A percentile compares a stretch with the other conserved stretches of the same genome.
phyloP scores from a whole-genome alignment of 2,329 filamentous ascomycete genomes.

The Sclerotinia borealis region DNA sequence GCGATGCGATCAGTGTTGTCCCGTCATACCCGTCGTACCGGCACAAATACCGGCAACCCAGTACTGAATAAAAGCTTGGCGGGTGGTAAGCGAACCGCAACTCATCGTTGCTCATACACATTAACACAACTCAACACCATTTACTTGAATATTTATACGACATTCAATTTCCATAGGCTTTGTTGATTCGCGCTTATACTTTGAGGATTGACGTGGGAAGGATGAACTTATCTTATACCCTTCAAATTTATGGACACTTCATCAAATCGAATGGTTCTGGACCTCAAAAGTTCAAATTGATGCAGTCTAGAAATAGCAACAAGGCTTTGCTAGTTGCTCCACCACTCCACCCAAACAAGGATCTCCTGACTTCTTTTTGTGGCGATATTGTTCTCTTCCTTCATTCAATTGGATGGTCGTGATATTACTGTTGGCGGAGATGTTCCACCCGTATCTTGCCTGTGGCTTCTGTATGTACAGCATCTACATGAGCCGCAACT shows the following conservation, averaged over 20 bases:
- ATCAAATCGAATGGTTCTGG: background rate
- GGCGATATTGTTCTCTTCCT: background rate
- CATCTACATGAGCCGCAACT: background rate
- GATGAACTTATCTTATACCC: no score
- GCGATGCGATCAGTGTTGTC: background rate
- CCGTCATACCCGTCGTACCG: no score
- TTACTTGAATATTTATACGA: no score
- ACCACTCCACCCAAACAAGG: background rate
- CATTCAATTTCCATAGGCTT: no score
- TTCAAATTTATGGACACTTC: background rate
- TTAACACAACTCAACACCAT: no score
- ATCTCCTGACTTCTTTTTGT: conserved; percentile 2
- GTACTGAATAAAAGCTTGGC: no score
- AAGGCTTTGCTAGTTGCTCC: background rate
- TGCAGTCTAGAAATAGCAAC: background rate
- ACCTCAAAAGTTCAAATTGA: background rate
- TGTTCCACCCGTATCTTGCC: background rate
- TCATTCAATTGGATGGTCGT: background rate
- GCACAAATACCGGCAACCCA: no score
- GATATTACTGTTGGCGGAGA: background rate
- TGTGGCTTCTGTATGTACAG: background rate
- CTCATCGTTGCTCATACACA: no score
- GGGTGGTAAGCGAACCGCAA: no score
- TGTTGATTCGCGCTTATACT: background rate
- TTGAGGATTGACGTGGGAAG: background rate